These are phyloP conservation scores for Cystobasidium ongulense DNA, from an alignment of 768 basidiomycete species.

Conservation along the genomic window DNA sequence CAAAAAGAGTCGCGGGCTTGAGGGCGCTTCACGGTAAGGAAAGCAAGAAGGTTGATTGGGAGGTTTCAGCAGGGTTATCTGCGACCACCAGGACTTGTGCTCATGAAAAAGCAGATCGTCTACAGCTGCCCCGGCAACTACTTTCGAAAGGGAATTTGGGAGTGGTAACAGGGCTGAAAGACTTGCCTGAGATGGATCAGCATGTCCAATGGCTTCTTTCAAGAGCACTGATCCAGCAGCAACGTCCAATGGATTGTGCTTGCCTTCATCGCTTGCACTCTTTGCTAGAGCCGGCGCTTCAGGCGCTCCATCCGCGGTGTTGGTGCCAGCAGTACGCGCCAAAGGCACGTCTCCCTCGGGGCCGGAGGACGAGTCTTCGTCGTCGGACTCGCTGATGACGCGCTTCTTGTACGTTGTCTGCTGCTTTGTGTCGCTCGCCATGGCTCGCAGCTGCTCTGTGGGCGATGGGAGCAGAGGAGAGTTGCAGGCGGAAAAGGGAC, in stretches of 20 bases:
- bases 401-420: conserved; percentile 31
- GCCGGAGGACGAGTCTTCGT: not conserved
- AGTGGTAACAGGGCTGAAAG: not conserved
- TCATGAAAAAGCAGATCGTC: not conserved
- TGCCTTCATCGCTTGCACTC: conserved; percentile 2
- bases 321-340: not conserved
- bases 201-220: not conserved
- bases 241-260: conserved; percentile 13
- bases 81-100: not conserved
- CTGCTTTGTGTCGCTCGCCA: conserved; percentile 19
- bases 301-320: not conserved
- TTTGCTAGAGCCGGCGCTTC: not conserved
- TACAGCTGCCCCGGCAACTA: not conserved
- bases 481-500: not conserved
- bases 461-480: conserved; percentile 14
- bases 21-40: not conserved
- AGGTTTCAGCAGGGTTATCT: not conserved
- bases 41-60: not conserved
- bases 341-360: conserved; percentile 24
- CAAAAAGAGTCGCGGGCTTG: not conserved
- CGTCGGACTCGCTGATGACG: conserved; percentile 25
- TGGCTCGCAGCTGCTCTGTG: not conserved
- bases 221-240: conserved; percentile 12
- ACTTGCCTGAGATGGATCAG: not conserved
- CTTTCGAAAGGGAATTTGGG: not conserved